Conservation (phyloP, 345 rosid species). For the Brassica carinata region DNA sequence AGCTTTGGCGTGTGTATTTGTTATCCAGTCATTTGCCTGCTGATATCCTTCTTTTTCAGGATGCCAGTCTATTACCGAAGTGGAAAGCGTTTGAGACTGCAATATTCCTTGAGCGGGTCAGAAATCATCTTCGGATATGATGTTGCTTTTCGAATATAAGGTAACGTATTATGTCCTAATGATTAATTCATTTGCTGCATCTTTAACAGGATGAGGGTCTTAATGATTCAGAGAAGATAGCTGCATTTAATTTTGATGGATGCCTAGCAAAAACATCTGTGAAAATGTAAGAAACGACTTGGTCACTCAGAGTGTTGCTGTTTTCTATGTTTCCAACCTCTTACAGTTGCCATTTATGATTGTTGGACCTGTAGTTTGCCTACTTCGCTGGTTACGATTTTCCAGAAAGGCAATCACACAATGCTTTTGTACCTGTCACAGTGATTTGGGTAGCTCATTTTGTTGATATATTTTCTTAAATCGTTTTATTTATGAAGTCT, state of each 20-base stretch:
- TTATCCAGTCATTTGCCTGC: conserved; percentile 15
- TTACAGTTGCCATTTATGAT: neutral
- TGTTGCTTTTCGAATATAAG: neutral
- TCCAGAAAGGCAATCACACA: neutral
- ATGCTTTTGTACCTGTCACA: neutral
- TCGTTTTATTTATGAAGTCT: neutral
- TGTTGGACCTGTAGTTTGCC: neutral
- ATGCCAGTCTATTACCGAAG: conserved; percentile 62
- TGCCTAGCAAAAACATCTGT: conserved; percentile 88
- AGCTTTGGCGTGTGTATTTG: conserved; percentile 15
- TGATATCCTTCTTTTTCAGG: conserved; percentile 46
- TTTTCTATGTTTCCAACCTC: conserved; percentile 1
- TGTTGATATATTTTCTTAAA: neutral
- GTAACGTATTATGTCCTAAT: neutral
- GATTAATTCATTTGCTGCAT: neutral
- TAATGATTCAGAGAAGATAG: conserved; percentile 73
- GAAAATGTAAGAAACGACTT: conserved; percentile 53
- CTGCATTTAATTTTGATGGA: conserved; percentile 98
- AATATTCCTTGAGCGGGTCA: conserved; percentile 82
- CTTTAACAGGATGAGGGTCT: conserved; percentile 74
- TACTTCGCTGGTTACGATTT: neutral
- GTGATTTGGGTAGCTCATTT: neutral
- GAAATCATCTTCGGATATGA: conserved; percentile 28
- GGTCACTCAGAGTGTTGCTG: neutral
- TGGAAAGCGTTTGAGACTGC: conserved; percentile 93